Evolutionary conservation across 192 early-diverging fungal genomes (phyloP), one percentile per base, ranked within the genome.

Genomic region (Dissophora globulifera): DNA sequence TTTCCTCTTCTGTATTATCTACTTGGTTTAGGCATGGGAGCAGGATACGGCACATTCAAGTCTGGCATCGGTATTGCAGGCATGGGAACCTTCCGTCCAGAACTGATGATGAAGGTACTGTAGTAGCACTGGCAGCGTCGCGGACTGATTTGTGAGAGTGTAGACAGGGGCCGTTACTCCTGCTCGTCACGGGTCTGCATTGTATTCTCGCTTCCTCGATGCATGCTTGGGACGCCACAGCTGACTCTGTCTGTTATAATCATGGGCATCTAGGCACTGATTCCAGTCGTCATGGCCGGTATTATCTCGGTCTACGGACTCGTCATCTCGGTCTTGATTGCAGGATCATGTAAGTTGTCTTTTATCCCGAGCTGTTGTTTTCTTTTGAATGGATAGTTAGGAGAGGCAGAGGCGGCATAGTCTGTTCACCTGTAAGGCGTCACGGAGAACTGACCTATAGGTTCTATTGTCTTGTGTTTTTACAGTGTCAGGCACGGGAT

Each of bases 251-350:
- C n/a, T 54, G n/a, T 54, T 54, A 38, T 54, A 16, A 7, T n/a
- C 38, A 1, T 12, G 23, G 33, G 54, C 6, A 20, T 42, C 29
- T 78, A 87, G 85, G 83, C 88, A 22, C 84, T 97, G 50, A 91
- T 99, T 58, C 98, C 98, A 12, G 96, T 98, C 26, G 93, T 99
- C 78, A 99, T 99, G 98, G 92, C 95, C 60, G 96, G 96, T 89
- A 99, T 99, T 78, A 90, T 99, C 82, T 95, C 92, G 30, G 94
- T 99, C 48, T 99, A 99, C 86, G 98, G 98, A 51, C 87, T 99
- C 20, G 96, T 99, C 10, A 94, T 98, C 31, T 86, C 94, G 46
- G 97, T 99, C 55, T 82, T 99, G 65, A 90, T 98, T 67, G 86
- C 85, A 41, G 91, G 93, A 66, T 84, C 87, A 63, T 79, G 91